Base-by-base conservation (phyloP, 495 filamentous ascomycete genomes). In the Jackrogersella minutella region DNA sequence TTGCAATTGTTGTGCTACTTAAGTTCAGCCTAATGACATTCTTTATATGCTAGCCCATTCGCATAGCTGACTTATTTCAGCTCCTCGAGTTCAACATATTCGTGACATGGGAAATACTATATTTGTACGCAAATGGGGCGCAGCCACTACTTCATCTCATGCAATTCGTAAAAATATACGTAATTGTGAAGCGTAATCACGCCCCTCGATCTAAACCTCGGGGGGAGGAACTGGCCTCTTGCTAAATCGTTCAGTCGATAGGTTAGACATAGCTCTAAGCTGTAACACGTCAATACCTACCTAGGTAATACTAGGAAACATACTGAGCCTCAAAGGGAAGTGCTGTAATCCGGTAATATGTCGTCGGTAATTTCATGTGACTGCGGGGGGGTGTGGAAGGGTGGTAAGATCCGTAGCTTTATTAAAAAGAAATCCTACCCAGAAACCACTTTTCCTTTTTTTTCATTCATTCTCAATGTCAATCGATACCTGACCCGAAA, bases 291-390 rank as follows among this genome's bases (percentile, higher is more conserved):
- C 34, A 13, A 36, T 10, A n/a, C n/a, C n/a, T n/a, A n/a, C n/a
- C n/a, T n/a, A n/a, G n/a, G n/a, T n/a, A n/a, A 37, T 7, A 5
- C 5, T 24, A 22, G 2, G 31, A 24, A n/a, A 37, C 16, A 24
- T 36, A 4, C 8, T 26, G 17, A 22, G 31, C 10, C 49, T 39
- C 17, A 26, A n/a, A 53, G n/a, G 26, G 17, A 39, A 51, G 8
- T n/a, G 5, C 11, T 34, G 47, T 7, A 34, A 5, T 7, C 4
- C 19, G 28, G n/a, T 33, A 22, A 2, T 37, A 14, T 36, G 34
- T 39, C 21, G 21, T 55, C 30, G 41, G 10, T 33, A 41, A 55
- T 26, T 55, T 16, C 51, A 55, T 55, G 34, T 55, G 51, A 40
- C 34, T 14, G 51, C 40, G 34, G 41, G 51, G 51, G 51, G 47